Evolutionary conservation across 176 grass and related monocot species (phyloP), one percentile per base, ranked within the genome.

Genomic region (Raddia guianensis): DNA sequence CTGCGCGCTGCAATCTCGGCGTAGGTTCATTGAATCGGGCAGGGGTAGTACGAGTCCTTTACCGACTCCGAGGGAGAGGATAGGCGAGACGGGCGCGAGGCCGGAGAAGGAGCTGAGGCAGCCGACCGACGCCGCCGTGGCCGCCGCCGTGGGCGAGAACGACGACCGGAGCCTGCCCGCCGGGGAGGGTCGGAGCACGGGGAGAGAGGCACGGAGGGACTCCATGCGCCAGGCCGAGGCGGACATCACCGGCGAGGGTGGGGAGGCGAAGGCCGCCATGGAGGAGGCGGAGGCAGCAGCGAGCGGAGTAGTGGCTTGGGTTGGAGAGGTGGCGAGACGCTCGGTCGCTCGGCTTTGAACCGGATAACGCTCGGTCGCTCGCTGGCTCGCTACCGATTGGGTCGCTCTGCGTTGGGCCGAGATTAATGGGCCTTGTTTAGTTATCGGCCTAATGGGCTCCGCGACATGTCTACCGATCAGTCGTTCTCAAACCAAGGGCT

Each of bases 181-280:
- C 12, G 56, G 57, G 19, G 79, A 84, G 42, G 85, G 63, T 2
- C 67, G 73, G 6, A 70, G 9, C 2, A 66, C 58, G 8, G 94
- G 89, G 34, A 94, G 95, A 0, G 92, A 81, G 7, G 78, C 35
- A 1, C 90, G 84, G 45, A 95, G 66, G 3, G 89, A 91, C 0
- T 73, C 74, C 87, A 97, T 90, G 59, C 80, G 75, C 92, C 91
- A 94, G 63, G 89, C 6, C 9, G 91, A 92, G 54, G 80, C 62
- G 15, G 86, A 87, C 46, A 91, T 81, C 72, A 75, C 82, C 66
- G 83, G 84, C 21, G 86, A 77, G 20, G 79, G 73, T 44, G 86
- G 72, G 64, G 66, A 79, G 74, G 90, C 60, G 70, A 80, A 84
- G 75, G 89, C 82, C 70, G 86, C 88, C 89, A 92, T 92, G 57